A percentile compares a stretch with the other conserved stretches of the same genome.
phyloP scores from a whole-genome alignment of 805 yeast genomes.

The Candida coquimbonensis region DNA sequence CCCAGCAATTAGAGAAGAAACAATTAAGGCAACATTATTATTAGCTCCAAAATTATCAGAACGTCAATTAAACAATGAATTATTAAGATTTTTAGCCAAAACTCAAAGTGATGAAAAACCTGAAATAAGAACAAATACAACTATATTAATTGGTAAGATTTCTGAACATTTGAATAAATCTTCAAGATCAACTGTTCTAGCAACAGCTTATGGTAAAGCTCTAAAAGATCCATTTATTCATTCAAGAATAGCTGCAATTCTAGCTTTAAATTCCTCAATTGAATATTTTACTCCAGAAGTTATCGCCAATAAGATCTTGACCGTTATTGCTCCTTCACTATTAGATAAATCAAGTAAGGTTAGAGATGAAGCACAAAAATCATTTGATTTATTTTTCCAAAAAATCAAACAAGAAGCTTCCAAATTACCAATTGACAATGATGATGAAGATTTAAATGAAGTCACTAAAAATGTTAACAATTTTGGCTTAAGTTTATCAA shows the following conservation, averaged over 20 bases:
- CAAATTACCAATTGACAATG: conserved; percentile 24
- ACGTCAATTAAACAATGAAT: conserved; percentile 80
- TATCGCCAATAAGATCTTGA: conserved; percentile 72
- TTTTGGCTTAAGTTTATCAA: conserved; percentile 19
- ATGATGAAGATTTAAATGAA: conserved; percentile 21
- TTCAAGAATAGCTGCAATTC: conserved; percentile 67
- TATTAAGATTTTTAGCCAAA: conserved; percentile 73
- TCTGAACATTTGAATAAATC: conserved; percentile 48
- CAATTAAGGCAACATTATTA: conserved; percentile 56
- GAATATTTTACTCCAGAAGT: conserved; percentile 67
- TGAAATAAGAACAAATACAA: conserved; percentile 71
- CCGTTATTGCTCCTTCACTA: conserved; percentile 78
- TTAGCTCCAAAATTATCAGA: conserved; percentile 62
- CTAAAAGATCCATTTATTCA: conserved; percentile 73
- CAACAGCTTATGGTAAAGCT: conserved; percentile 82
- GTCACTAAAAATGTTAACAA: conserved; percentile 19
- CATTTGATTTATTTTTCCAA: conserved; percentile 55
- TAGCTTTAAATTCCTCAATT: conserved; percentile 60
- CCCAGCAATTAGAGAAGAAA: conserved; percentile 70
- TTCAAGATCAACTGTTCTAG: conserved; percentile 65
- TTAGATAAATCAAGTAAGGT: conserved; percentile 69
- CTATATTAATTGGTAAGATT: conserved; percentile 60
- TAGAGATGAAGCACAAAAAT: conserved; percentile 60
- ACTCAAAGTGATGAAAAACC: conserved; percentile 73
- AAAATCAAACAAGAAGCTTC: conserved; percentile 45